Evolutionary conservation across 1,284 basidiomycete genomes (phyloP).

Genomic region (Microbotryum lychnidis-dioicae): DNA sequence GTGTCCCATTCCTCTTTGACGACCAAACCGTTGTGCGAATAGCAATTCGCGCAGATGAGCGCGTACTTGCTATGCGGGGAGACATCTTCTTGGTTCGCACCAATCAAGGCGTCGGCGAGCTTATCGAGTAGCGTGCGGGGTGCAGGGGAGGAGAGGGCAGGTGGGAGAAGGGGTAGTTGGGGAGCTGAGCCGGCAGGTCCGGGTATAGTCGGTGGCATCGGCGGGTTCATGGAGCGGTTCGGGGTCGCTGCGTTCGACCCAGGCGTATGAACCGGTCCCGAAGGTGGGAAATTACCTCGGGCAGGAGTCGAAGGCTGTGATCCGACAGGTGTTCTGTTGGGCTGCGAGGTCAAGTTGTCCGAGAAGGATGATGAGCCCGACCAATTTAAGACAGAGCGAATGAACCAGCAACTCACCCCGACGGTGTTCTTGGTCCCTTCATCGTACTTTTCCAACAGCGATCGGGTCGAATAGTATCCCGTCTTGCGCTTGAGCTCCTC

Average conservation of each 20-base stretch:
- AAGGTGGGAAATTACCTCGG: too few relatives aligned
- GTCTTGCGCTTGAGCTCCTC: constrained; percentile 97
- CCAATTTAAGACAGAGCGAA: too few relatives aligned
- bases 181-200: neutral
- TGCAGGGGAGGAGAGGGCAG: constrained; percentile 28
- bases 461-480: constrained; percentile 85
- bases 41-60: constrained; percentile 87
- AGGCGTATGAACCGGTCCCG: too few relatives aligned
- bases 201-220: too few relatives aligned
- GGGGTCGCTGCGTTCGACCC: too few relatives aligned
- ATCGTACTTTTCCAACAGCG: constrained; percentile 85
- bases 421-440: constrained; percentile 42
- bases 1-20: constrained; percentile 82
- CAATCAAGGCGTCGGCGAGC: constrained; percentile 42
- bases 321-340: too few relatives aligned
- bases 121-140: constrained; percentile 39
- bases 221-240: too few relatives aligned
- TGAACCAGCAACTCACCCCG: neutral
- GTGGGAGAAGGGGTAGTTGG: constrained; percentile 28
- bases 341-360: too few relatives aligned
- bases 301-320: too few relatives aligned
- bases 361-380: too few relatives aligned
- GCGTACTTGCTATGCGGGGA: constrained; percentile 61
- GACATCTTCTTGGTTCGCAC: constrained; percentile 40
- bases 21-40: constrained; percentile 87